Conservation (phyloP, 345 rosid species). For the Durio zibethinus region DNA sequence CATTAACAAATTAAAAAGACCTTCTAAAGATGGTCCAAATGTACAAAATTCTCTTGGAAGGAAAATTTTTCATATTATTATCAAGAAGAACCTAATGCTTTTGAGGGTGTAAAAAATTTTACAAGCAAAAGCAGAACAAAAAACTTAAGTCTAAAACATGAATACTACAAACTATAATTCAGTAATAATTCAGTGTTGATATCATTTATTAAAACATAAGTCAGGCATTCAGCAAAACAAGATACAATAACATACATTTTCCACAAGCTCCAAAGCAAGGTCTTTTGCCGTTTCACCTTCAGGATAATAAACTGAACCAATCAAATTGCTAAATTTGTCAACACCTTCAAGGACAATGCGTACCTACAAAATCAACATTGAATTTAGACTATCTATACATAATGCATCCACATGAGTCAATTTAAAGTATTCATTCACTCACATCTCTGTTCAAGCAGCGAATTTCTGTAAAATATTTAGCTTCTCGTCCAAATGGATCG, state of each 20-base stretch:
- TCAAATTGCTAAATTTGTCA: slow-evolving; percentile 88
- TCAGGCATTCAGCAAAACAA: slow-evolving; percentile 1
- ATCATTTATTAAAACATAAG: not conserved
- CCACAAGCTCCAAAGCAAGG: slow-evolving; percentile 87
- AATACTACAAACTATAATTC: not conserved
- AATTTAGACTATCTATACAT: slow-evolving; percentile 20
- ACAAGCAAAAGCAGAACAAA: not conserved
- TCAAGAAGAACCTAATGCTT: not conserved
- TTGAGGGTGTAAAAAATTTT: not conserved
- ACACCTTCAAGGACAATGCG: slow-evolving; percentile 97
- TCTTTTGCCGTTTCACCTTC: slow-evolving; percentile 86
- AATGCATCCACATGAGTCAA: slow-evolving; percentile 7
- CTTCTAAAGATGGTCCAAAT: not conserved
- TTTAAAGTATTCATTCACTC: slow-evolving; percentile 24
- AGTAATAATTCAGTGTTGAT: not conserved
- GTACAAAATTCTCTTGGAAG: not conserved
- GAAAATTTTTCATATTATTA: not conserved
- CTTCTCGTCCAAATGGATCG: slow-evolving; percentile 83
- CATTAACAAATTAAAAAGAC: not conserved
- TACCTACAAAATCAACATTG: slow-evolving; percentile 51
- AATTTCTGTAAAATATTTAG: slow-evolving; percentile 85
- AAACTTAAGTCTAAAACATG: not conserved
- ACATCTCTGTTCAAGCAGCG: slow-evolving; percentile 89
- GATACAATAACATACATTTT: slow-evolving; percentile 52
- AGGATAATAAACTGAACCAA: slow-evolving; percentile 88